Evolutionary conservation across 75 land plant genomes (phyloP).

Genomic region (Isoetes taiwanensis): DNA sequence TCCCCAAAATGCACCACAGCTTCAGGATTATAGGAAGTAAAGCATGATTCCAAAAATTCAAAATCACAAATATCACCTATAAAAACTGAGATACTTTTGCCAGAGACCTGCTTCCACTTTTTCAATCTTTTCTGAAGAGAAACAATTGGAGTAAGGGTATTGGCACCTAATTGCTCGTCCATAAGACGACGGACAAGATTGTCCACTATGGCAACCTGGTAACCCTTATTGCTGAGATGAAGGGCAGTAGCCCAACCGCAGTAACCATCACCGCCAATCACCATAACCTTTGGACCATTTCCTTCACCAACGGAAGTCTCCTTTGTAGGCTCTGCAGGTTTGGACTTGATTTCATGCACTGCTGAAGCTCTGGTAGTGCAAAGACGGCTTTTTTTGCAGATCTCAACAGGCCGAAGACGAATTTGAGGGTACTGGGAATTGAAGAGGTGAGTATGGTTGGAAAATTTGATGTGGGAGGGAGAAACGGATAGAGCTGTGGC

Average conservation of each 20-base stretch:
- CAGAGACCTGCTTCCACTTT: slow-evolving; percentile 69
- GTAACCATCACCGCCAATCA: slow-evolving; percentile 96
- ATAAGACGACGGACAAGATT: slow-evolving; percentile 78
- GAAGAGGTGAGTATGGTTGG: too few relatives aligned
- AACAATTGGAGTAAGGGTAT: slow-evolving; percentile 83
- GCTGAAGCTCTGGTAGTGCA: too few relatives aligned
- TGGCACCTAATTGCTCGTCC: slow-evolving; percentile 87
- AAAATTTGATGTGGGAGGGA: too few relatives aligned
- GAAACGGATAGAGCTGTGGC: too few relatives aligned
- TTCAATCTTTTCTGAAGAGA: slow-evolving; percentile 71
- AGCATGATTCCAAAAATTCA: slow-evolving; percentile 69
- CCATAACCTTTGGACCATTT: slow-evolving; percentile 91
- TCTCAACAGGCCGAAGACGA: too few relatives aligned
- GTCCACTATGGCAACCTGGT: slow-evolving; percentile 91
- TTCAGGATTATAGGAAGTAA: slow-evolving; percentile 80
- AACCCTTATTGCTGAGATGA: slow-evolving; percentile 78
- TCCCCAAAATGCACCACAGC: slow-evolving; percentile 96
- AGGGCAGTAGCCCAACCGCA: slow-evolving; percentile 99
- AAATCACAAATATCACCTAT: slow-evolving; percentile 95
- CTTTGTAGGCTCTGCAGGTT: too few relatives aligned
- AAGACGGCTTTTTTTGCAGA: too few relatives aligned
- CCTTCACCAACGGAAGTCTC: too few relatives aligned
- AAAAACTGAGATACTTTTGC: slow-evolving; percentile 49
- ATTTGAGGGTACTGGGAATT: too few relatives aligned
- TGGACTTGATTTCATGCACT: too few relatives aligned